Evolutionary conservation across 345 rosid genomes (phyloP), one percentile per base, ranked within the genome.

Genomic region (Ailanthus altissimus): DNA sequence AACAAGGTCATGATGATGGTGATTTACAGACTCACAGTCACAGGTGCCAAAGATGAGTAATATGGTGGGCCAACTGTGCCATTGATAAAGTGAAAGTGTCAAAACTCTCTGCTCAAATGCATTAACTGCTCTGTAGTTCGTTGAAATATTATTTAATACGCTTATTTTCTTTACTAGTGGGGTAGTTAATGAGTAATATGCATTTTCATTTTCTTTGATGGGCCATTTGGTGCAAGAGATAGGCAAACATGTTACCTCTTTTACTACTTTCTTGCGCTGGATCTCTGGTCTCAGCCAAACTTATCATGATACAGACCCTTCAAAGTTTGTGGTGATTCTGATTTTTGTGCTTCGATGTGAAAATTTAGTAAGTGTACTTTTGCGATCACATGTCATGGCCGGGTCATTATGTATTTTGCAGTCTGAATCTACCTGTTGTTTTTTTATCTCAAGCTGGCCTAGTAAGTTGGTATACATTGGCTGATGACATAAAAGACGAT

Each of bases 301-400:
- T 36, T 73, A 45, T 15, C 46, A 32, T 73, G 58, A 15, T 42
- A 10, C 18, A 11, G 42, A 32, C 25, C 38, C 1, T 73, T 28
- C 15, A 3, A 73, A 46, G 51, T 60, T 26, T 54, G 64, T 56
- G 63, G 75, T 42, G 62, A 14, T 45, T 47, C 58, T n/a, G n/a
- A n/a, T n/a, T n/a, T n/a, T 46, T 54, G 53, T 59, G 68, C 57
- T 46, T 46, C 0, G 18, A 26, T 28, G 45, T 43, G 58, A 47
- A 60, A 45, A 9, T 16, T 11, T 32, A 46, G 14, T 46, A 60
- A 32, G n/a, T 60, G 46, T 73, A 47, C 69, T 47, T 28, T 47
- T 47, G 40, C 42, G 28, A 25, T 45, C 69, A 61, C 69, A 46
- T 74, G 69, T 9, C 38, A 4, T 6, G 67, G 69, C 59, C 28